Conservation (phyloP, 805 yeast genomes). For the Cyberlindnera subsufficiens region DNA sequence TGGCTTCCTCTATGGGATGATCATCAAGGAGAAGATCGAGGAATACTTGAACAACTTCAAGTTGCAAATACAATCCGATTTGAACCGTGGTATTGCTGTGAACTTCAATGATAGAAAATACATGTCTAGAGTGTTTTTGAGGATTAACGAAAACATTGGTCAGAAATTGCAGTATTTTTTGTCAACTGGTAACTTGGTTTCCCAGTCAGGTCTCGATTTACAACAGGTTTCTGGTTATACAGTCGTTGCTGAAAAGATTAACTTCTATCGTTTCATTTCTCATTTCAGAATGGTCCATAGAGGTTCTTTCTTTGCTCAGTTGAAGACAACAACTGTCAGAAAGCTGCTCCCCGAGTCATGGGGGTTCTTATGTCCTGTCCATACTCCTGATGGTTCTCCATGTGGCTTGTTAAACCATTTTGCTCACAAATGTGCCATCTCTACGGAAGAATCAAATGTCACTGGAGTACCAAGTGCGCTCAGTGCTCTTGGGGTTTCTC, state of each 20-base stretch:
- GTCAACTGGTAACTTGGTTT: constrained; percentile 94
- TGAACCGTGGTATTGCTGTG: constrained; percentile 73
- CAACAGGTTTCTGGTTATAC: constrained; percentile 98
- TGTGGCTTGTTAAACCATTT: constrained; percentile 97
- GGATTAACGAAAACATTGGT: constrained; percentile 91
- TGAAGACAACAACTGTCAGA: constrained; percentile 95
- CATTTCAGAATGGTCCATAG: constrained; percentile 99
- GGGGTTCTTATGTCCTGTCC: constrained; percentile 99
- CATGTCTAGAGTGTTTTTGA: constrained; percentile 68
- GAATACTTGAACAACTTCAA: constrained; percentile 77
- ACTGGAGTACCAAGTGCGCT: constrained; percentile 62
- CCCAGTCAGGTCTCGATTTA: constrained; percentile 94
- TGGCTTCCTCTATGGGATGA: constrained; percentile 95
- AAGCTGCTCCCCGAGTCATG: constrained; percentile 95
- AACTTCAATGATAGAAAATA: constrained; percentile 82
- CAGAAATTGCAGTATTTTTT: constrained; percentile 89
- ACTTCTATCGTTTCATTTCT: constrained; percentile 94
- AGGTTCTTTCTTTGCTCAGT: constrained; percentile 98
- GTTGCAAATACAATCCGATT: constrained; percentile 71
- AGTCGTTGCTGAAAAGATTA: constrained; percentile 97
- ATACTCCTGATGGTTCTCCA: constrained; percentile 99
- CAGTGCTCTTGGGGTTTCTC: constrained; percentile 71
- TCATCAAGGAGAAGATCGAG: constrained; percentile 91
- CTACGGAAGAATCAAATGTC: constrained; percentile 73
- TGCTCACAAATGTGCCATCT: constrained; percentile 88